These are phyloP conservation scores for Breviolum minutum DNA, from an alignment of 73 alveolate genomes.

Conservation along the genomic window DNA sequence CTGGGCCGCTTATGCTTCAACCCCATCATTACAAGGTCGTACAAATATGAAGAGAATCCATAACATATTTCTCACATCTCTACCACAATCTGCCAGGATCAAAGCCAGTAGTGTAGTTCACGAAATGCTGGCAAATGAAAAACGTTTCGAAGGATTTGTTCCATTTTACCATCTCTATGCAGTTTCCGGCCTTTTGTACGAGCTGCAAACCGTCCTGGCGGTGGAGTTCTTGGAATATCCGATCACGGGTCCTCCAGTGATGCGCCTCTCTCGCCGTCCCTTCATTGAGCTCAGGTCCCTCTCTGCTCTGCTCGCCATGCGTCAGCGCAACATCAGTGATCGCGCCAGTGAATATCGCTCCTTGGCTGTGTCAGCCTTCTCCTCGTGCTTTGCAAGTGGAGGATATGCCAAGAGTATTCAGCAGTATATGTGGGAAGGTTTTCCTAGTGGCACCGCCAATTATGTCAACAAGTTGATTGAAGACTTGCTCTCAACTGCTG, in stretches of 20 bases:
- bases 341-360: conserved; percentile 49
- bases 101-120: conserved; percentile 23
- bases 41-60: conserved; percentile 30
- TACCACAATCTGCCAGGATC: background rate
- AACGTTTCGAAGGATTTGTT: conserved; percentile 34
- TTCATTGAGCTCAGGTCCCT: conserved; percentile 1
- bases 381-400: conserved; percentile 67
- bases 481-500: conserved; percentile 2
- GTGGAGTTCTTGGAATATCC: conserved; percentile 43
- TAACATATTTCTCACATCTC: background rate
- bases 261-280: conserved; percentile 42
- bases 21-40: conserved; percentile 59
- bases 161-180: conserved; percentile 34
- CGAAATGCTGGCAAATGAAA: conserved; percentile 47
- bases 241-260: conserved; percentile 44
- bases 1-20: conserved; percentile 52
- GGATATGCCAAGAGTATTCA: conserved; percentile 50
- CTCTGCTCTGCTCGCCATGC: background rate
- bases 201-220: conserved; percentile 54
- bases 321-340: conserved; percentile 28
- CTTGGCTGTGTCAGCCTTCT: conserved; percentile 54
- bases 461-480: conserved; percentile 28
- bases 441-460: conserved; percentile 28
- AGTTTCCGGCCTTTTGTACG: conserved; percentile 36
- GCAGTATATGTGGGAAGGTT: conserved; percentile 42